Base-by-base conservation (phyloP, 352 stramenopile species). In the Phytophthora pisi region DNA sequence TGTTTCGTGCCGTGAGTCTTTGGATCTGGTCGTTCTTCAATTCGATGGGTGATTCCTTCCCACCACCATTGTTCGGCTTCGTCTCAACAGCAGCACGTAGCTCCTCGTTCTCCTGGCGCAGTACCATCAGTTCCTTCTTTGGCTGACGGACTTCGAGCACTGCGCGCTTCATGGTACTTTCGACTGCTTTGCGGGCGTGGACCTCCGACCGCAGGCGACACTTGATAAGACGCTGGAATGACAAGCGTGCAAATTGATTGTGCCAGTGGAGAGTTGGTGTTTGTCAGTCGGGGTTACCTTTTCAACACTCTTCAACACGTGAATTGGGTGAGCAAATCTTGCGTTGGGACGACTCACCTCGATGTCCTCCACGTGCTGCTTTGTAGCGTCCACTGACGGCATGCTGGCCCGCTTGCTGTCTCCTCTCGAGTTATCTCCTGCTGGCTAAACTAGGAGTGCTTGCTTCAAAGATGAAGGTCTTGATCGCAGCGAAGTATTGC, bases 41-140 rank as follows among this genome's bases (percentile, higher is more conserved):
- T 20, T 66, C 55, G 10, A 42, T 11, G 13, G 66, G 36, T 38
- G 59, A 18, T n/a, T 64, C 59, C 38, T 47, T 72, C 16, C 34
- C 58, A 36, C 11, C 10, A 8, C 30, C 38, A 34, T 52, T 71
- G n/a, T 36, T 53, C 53, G 71, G 49, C n/a, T 40, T 58, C 43
- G 79, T 72, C 6, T 34, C 61, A 31, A 49, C 61, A 6, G 56
- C 42, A 81, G 40, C 72, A 16, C 61, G 74, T 13, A 83, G 66
- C 54, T 92, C 81, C 34, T 90, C 82, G 56, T 91, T 92, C 50
- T 93, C 85, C 66, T 91, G 75, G 3, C 85, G 81, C 72, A 93
- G 70, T 49, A 91, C 15, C 42, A 91, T 77, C 13, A 93, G 70
- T 60, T 91, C 85, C 26, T 90, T 91, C 71, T 93, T 93, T 40